These are phyloP conservation scores for Wickerhamiella alocasiicola DNA, from an alignment of 805 yeast species.

Conservation along the genomic window DNA sequence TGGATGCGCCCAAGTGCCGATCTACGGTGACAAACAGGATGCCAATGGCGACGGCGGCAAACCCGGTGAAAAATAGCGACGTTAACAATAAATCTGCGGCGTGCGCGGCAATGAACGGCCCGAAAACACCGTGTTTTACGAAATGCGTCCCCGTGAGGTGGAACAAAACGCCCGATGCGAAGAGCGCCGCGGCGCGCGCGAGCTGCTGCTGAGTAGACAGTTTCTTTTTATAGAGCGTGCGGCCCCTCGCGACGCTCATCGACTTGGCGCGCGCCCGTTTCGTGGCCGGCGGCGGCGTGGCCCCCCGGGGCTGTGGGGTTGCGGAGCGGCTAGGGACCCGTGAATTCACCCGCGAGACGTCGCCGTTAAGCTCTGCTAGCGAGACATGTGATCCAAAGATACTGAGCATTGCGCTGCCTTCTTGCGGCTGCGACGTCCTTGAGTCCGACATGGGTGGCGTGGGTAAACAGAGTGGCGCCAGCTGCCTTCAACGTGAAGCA, in stretches of 20 bases:
- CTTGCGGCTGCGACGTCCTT: too few relatives aligned
- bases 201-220: neutral
- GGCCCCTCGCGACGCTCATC: too few relatives aligned
- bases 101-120: constrained; percentile 17
- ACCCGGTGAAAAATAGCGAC: constrained; percentile 22
- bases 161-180: constrained; percentile 23
- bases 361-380: constrained; percentile 29
- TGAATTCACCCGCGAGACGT: constrained; percentile 8
- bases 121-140: constrained; percentile 19
- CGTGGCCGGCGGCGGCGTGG: constrained; percentile 1
- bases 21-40: constrained; percentile 23
- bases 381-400: constrained; percentile 31
- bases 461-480: too few relatives aligned
- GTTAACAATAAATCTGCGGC: constrained; percentile 16
- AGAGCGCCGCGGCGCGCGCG: constrained; percentile 17
- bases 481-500: too few relatives aligned
- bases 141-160: constrained; percentile 25
- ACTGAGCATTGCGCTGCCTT: constrained; percentile 23
- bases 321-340: constrained; percentile 8
- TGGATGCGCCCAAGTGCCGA: constrained; percentile 18
- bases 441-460: too few relatives aligned
- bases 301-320: constrained; percentile 5
- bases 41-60: constrained; percentile 23
- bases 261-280: too few relatives aligned
- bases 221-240: neutral